Base-by-base conservation (phyloP, 2,329 filamentous ascomycete species). In the Xylaria sp. region DNA sequence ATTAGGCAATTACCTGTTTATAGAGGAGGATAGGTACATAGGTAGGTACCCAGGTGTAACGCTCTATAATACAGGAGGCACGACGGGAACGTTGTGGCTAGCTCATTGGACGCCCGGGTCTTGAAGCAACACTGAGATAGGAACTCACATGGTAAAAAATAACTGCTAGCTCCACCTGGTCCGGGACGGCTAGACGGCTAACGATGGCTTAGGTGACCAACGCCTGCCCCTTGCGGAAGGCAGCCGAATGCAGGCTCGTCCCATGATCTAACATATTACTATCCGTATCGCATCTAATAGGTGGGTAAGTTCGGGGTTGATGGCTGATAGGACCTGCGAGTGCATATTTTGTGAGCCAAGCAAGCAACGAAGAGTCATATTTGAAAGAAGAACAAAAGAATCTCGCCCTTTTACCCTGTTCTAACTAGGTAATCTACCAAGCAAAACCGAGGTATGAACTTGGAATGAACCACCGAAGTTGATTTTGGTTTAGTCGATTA, bases 181-280 rank as follows among this genome's bases (percentile, higher is more conserved):
- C 32, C 25, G 18, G 18, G 37, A 65, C 69, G 69, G 65, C 48
- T 70, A 23, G 46, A 65, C 69, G 69, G 65, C 50, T 70, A 68
- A 59, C 34, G 15, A 66, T 66, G 62, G 58, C 66, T 70, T 66
- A 39, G 28, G 50, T 46, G 39, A 63, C 50, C 58, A 57, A 57
- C 62, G 61, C 68, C 68, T 70, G 61, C 70, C 70, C 58, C 5
- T 66, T 72, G 55, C 23, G 70, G 68, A 68, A 72, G 65, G 65
- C 54, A 57, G 63, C 60, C 57, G 34, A 32, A 20, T 32, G 32
- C 37, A 20, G 32, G 41, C 39, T 41, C 44, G 48, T 37, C 12
- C 20, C 44, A 18, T 46, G 34, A 37, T 37, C 34, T 10, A 10
- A 10, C 34, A 37, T 37, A 9, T 37, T 10, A 9, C 34, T 37